A percentile compares a stretch with the other conserved stretches of the same genome.
These are phyloP conservation scores for Fusarium devonianum DNA, from an alignment of 2,329 filamentous ascomycete species.

Conservation along the genomic window DNA sequence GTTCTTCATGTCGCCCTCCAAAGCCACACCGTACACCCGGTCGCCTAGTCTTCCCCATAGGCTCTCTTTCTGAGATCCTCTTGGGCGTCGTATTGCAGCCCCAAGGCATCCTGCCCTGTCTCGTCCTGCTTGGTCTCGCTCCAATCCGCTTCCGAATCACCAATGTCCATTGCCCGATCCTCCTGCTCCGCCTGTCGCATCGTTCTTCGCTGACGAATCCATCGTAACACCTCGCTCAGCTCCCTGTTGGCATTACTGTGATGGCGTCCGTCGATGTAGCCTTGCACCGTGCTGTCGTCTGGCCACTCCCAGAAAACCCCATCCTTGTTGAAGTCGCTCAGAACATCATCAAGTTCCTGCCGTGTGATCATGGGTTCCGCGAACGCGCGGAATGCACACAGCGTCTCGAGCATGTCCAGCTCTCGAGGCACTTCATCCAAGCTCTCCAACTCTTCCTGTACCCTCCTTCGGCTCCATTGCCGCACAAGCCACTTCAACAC, in stretches of 20 bases:
- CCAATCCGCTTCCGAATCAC: conserved; percentile 8
- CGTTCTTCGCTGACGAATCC: conserved; percentile 21
- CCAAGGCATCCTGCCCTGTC: conserved; percentile 1
- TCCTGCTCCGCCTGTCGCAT: conserved; percentile 17
- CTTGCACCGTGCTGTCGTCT: conserved; percentile 45
- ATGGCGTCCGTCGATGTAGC: conserved; percentile 43
- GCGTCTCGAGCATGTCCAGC: conserved; percentile 47
- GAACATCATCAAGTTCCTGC: conserved; percentile 44
- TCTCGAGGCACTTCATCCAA: conserved; percentile 45
- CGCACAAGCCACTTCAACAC: conserved; percentile 66
- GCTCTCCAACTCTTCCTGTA: conserved; percentile 48
- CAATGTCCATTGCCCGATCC: conserved; percentile 4
- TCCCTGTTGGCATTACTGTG: conserved; percentile 37
- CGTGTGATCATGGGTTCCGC: conserved; percentile 52
- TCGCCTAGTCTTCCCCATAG: conserved; percentile 2
- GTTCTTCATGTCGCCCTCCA: conserved; percentile 4
- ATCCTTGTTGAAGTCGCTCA: conserved; percentile 37
- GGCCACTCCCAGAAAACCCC: conserved; percentile 50
- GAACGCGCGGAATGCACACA: conserved; percentile 59
- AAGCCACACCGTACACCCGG: conserved; percentile 8
- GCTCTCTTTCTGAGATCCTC: conserved; percentile 8
- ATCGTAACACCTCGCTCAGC: conserved; percentile 39
- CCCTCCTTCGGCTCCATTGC: conserved; percentile 50
- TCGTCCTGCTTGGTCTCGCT: conserved; percentile 5
- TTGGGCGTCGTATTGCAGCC: conserved; percentile 1